Percentiles rank a stretch among this genome's conserved stretches.
Evolutionary conservation across 2,329 filamentous ascomycete species (phyloP).

Genomic region (Phaeosphaeriaceae sp.): DNA sequence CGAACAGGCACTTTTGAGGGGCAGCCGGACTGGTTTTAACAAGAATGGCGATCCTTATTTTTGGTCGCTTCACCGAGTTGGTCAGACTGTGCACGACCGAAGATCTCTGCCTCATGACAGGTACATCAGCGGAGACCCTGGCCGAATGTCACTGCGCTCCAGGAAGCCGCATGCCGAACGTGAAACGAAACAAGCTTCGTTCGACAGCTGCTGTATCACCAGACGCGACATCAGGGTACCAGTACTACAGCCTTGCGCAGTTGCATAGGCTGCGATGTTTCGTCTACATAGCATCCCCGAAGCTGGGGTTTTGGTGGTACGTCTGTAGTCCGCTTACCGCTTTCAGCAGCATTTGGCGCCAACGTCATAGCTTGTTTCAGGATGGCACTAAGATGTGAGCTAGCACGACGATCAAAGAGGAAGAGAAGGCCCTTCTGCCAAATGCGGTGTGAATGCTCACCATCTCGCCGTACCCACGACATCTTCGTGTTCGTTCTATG

Average conservation of each 20-base stretch:
- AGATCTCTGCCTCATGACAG: slow-evolving; percentile 16
- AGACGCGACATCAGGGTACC: not conserved
- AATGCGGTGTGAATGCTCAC: not conserved
- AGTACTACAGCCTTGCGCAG: slow-evolving; percentile 2
- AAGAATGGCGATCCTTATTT: slow-evolving; percentile 19
- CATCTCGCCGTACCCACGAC: not conserved
- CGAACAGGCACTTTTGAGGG: not conserved
- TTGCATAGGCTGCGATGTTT: slow-evolving; percentile 22
- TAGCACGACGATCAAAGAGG: not conserved
- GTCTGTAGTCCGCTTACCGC: not conserved
- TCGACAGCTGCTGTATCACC: slow-evolving; percentile 5
- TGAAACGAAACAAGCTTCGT: not conserved
- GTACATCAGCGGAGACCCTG: slow-evolving; percentile 1
- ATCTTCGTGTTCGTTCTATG: not conserved
- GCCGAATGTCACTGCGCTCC: not conserved
- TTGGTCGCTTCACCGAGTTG: slow-evolving; percentile 1
- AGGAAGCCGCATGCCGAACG: not conserved
- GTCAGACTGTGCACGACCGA: not conserved
- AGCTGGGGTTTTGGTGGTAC: not conserved
- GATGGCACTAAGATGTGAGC: not conserved
- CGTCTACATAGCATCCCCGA: slow-evolving; percentile 8
- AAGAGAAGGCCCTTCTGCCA: not conserved
- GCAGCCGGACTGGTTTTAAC: not conserved
- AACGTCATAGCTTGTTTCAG: not conserved
- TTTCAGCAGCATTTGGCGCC: not conserved